Conservation (phyloP, 2,329 filamentous ascomycete species). For the Uncinocarpus reesii region DNA sequence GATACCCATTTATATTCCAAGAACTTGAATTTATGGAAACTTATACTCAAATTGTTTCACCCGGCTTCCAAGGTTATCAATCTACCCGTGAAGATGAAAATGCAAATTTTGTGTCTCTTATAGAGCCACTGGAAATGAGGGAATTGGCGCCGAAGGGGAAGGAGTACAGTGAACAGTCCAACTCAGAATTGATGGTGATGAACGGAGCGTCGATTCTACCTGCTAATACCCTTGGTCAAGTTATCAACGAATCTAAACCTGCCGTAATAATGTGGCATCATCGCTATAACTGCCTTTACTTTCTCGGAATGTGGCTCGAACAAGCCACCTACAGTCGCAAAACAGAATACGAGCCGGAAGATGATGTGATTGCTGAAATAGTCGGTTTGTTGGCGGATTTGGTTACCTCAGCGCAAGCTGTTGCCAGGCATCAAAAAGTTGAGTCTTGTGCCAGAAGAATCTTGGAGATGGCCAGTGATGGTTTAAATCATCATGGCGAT, state of each 20-base stretch:
- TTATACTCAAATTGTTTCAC: slow-evolving; percentile 67
- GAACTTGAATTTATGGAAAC: slow-evolving; percentile 59
- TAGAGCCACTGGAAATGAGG: slow-evolving; percentile 44
- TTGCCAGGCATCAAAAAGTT: slow-evolving; percentile 24
- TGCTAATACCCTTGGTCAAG: slow-evolving; percentile 38
- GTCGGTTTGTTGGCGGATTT: slow-evolving; percentile 64
- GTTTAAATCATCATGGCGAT: slow-evolving; percentile 46
- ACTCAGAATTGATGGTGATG: slow-evolving; percentile 26
- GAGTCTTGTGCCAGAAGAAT: slow-evolving; percentile 35
- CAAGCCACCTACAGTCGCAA: slow-evolving; percentile 40
- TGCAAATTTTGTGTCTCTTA: slow-evolving; percentile 63
- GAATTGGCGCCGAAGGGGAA: slow-evolving; percentile 21
- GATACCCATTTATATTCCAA: slow-evolving; percentile 47
- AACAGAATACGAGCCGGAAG: slow-evolving; percentile 44
- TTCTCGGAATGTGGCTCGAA: slow-evolving; percentile 60
- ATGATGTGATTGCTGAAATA: slow-evolving; percentile 59
- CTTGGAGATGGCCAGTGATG: slow-evolving; percentile 42
- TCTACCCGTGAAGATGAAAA: slow-evolving; percentile 79
- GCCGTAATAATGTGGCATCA: slow-evolving; percentile 65
- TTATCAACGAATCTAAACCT: slow-evolving; percentile 67
- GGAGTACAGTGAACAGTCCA: background rate
- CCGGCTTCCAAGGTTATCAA: slow-evolving; percentile 61
- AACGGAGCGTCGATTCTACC: slow-evolving; percentile 31
- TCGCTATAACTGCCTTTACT: slow-evolving; percentile 65
- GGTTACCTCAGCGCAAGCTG: slow-evolving; percentile 40